Evolutionary conservation across 129 eudicot genomes (phyloP), one percentile per base, ranked within the genome.

Genomic region (Flaveria brownii): DNA sequence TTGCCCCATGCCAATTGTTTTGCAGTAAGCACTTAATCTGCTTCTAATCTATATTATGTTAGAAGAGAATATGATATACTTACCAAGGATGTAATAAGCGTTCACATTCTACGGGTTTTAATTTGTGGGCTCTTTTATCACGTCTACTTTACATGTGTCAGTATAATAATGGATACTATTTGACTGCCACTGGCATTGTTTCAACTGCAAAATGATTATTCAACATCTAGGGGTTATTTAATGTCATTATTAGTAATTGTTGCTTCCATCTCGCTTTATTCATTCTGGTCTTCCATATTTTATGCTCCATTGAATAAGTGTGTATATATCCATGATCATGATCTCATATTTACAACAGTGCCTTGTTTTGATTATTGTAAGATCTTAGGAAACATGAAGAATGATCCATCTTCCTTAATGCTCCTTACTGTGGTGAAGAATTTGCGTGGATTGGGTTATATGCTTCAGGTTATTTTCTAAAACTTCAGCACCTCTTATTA

Each of bases 351-450:
- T 72, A 77, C 74, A 74, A 77, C 59, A 71, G 60, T 61, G 78
- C 72, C 80, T 78, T 73, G 79, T 62, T 82, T 84, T 82, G 75
- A 70, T 75, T 61, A 68, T 64, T 88, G 84, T 77, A 88, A 93
- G 98, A 86, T 93, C 89, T 77, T 93, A 83, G 98, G 97, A 73
- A 89, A 84, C 81, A 81, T 87, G 97, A 83, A 85, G 87, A 80
- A 83, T 51, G 90, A 88, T 73, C 87, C 98, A n/a, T 79, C 84
- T 57, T 73, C 97, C 46, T 79, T 93, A 89, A 84, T 91, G 98
- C 85, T 93, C 70, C 83, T 73, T 77, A 91, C 97, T 30, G 83
- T 93, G 89, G 76, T 85, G 90, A 88, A 91, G 88, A 87, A 81
- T 76, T 76, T 93, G 64, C 87, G 68, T 73, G 87, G 56, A 42